Percentiles rank a stretch among this genome's conserved stretches.
These are phyloP conservation scores for Chrysanthemum seticuspe DNA, from an alignment of 129 eudicot species.

Conservation along the genomic window DNA sequence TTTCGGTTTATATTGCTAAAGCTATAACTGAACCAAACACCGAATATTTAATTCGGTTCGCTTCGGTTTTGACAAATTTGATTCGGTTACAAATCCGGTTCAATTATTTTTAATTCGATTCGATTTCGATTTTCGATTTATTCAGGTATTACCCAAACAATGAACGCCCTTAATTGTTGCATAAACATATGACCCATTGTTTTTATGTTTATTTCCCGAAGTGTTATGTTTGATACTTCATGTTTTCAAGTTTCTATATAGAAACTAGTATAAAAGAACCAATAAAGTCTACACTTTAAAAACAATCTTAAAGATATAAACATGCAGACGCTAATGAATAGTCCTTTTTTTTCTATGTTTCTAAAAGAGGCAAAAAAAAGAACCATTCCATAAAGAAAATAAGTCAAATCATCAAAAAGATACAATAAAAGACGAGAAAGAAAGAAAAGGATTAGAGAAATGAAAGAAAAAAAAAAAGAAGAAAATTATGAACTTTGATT, in stretches of 20 bases:
- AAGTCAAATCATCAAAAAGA: constrained; percentile 24
- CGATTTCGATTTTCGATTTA: no score
- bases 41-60: no score
- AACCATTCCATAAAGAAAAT: constrained; percentile 13
- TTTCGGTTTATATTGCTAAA: no score
- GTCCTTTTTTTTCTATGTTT: not conserved
- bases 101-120: no score
- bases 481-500: not conserved
- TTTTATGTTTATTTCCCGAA: not conserved
- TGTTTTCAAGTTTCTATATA: not conserved
- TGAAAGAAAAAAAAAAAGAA: not conserved
- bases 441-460: not conserved
- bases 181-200: no score
- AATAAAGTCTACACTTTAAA: not conserved
- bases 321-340: no score
- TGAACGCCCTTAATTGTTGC: no score
- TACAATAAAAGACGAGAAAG: constrained; percentile 5
- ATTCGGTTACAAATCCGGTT: no score
- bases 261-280: not conserved
- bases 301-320: no score
- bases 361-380: constrained; percentile 20
- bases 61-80: no score
- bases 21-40: no score
- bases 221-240: not conserved
- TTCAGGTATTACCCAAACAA: no score